phyloP scores from a whole-genome alignment of 495 filamentous ascomycete genomes.

The Rhypophila decipiens region DNA sequence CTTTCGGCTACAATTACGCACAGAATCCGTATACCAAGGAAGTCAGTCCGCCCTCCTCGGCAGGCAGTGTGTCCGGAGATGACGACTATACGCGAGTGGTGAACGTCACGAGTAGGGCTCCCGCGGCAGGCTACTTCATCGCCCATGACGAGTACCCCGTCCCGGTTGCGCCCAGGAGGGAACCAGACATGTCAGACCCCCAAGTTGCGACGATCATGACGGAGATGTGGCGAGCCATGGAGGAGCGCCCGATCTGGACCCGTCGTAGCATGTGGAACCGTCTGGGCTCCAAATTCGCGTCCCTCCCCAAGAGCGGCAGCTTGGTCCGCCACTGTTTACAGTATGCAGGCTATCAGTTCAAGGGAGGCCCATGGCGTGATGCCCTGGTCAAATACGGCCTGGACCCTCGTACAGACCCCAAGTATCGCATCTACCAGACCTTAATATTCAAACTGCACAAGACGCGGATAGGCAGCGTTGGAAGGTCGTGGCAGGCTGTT shows the following conservation, averaged over 20 bases:
- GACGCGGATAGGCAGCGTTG: constrained; percentile 35
- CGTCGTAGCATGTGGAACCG: constrained; percentile 69
- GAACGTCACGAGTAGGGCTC: constrained; percentile 38
- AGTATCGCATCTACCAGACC: constrained; percentile 78
- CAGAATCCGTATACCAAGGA: constrained; percentile 47
- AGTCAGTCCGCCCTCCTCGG: constrained; percentile 21
- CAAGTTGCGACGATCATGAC: constrained; percentile 53
- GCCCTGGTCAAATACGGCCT: constrained; percentile 75
- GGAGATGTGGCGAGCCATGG: constrained; percentile 54
- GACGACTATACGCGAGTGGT: constrained; percentile 25
- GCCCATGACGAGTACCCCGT: constrained; percentile 47
- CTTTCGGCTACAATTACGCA: constrained; percentile 59
- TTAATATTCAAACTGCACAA: constrained; percentile 64
- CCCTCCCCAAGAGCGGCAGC: constrained; percentile 34
- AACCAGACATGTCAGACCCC: constrained; percentile 38
- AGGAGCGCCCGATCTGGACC: constrained; percentile 77
- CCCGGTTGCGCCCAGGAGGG: constrained; percentile 26
- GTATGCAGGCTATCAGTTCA: constrained; percentile 84
- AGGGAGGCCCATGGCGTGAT: constrained; percentile 84
- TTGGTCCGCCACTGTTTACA: constrained; percentile 58
- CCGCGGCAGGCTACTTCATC: constrained; percentile 54
- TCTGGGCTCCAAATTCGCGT: constrained; percentile 42
- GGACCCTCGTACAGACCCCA: constrained; percentile 70
- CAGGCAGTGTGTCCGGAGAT: constrained; percentile 21
- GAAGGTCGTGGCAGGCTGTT: constrained; percentile 39